These are phyloP conservation scores for Blastobotrys peoriensis DNA, from an alignment of 805 yeast species.

Conservation along the genomic window DNA sequence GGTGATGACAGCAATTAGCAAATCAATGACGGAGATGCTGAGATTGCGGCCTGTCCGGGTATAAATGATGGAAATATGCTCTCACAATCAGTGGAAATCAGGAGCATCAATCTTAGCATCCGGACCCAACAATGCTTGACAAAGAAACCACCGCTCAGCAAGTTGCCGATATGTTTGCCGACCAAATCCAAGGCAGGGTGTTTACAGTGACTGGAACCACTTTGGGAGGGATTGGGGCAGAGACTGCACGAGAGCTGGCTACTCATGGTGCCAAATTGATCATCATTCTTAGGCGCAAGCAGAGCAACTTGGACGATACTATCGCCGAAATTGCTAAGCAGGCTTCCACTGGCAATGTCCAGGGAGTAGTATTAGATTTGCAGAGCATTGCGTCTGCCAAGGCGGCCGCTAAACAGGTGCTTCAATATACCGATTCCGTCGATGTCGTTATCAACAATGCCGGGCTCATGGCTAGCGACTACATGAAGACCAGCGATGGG, in stretches of 20 bases:
- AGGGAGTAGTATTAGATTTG: slow-evolving; percentile 13
- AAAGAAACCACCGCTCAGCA: too few relatives aligned
- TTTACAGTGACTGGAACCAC: slow-evolving; percentile 12
- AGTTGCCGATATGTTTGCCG: too few relatives aligned
- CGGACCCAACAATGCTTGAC: too few relatives aligned
- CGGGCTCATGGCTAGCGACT: slow-evolving; percentile 76
- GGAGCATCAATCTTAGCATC: too few relatives aligned
- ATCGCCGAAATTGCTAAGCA: slow-evolving; percentile 5
- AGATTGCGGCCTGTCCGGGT: too few relatives aligned
- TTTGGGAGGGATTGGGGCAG: slow-evolving; percentile 15
- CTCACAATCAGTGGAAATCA: too few relatives aligned
- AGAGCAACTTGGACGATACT: slow-evolving; percentile 8
- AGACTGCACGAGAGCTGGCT: slow-evolving; percentile 10
- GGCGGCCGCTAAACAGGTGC: slow-evolving; percentile 15
- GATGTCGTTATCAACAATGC: slow-evolving; percentile 71
- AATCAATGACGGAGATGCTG: too few relatives aligned
- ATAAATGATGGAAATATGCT: too few relatives aligned
- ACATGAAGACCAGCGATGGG: slow-evolving; percentile 53
- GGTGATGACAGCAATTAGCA: too few relatives aligned
- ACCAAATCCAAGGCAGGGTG: slow-evolving; percentile 10
- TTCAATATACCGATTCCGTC: slow-evolving; percentile 27
- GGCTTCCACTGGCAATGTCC: slow-evolving; percentile 6
- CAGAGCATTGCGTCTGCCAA: slow-evolving; percentile 12
- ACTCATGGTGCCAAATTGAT: slow-evolving; percentile 5
- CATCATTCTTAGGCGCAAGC: slow-evolving; percentile 8